phyloP scores from a whole-genome alignment of 768 basidiomycete genomes.

The Filobasidium floriforme region DNA sequence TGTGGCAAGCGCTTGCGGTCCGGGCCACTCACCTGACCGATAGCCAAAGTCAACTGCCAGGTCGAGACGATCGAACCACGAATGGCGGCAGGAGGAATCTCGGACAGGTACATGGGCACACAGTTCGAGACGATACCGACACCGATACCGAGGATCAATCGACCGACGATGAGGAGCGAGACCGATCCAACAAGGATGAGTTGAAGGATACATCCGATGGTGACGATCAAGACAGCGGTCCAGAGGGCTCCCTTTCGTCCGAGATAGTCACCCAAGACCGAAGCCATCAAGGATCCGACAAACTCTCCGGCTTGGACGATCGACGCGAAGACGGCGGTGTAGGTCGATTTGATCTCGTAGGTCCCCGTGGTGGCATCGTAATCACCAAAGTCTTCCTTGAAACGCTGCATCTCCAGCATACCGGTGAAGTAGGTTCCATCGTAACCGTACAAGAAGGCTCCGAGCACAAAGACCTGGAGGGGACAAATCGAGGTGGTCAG shows the following conservation, averaged over 20 bases:
- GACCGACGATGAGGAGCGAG: conserved; percentile 36
- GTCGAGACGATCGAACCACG: conserved; percentile 40
- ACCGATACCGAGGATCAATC: conserved; percentile 41
- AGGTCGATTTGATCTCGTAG: conserved; percentile 27
- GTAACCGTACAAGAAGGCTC: conserved; percentile 29
- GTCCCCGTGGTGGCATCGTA: conserved; percentile 10
- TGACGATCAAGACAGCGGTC: conserved; percentile 33
- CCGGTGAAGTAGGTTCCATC: conserved; percentile 42
- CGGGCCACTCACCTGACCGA: conserved; percentile 40
- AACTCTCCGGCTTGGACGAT: conserved; percentile 45
- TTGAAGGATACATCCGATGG: conserved; percentile 38
- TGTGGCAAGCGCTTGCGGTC: background rate
- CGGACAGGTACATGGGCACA: conserved; percentile 43
- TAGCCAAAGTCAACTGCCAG: conserved; percentile 44
- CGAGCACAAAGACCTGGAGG: conserved; percentile 20
- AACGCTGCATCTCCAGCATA: conserved; percentile 31
- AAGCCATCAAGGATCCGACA: conserved; percentile 40
- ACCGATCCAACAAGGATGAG: conserved; percentile 28
- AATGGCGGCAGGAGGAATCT: conserved; percentile 42
- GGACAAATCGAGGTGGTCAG: background rate
- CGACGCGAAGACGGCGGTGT: conserved; percentile 36
- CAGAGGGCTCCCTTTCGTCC: conserved; percentile 41
- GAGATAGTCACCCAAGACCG: conserved; percentile 37
- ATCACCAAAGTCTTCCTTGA: conserved; percentile 33
- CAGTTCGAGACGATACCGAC: conserved; percentile 40